Evolutionary conservation across 805 yeast genomes (phyloP).

Genomic region (Wickerhamomyces sydowiorum): DNA sequence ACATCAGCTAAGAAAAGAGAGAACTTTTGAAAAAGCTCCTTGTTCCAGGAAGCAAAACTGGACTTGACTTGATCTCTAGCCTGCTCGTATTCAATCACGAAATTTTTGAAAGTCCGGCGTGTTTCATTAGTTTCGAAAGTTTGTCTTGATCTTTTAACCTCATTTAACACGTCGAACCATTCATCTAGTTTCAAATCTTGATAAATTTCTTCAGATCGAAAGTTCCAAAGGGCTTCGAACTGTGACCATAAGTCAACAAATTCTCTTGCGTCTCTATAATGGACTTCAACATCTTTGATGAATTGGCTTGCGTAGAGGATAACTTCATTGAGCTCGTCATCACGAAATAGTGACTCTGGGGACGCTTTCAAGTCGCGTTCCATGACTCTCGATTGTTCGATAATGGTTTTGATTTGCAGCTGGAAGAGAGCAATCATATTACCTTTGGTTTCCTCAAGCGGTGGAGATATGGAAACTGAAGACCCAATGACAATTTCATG

Average conservation of each 20-base stretch:
- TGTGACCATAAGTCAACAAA: slow-evolving; percentile 48
- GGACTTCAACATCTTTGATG: slow-evolving; percentile 26
- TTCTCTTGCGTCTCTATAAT: slow-evolving; percentile 22
- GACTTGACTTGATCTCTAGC: slow-evolving; percentile 48
- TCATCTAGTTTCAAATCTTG: slow-evolving; percentile 26
- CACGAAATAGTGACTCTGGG: not conserved
- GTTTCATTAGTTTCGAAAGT: slow-evolving; percentile 48
- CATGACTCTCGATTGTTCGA: slow-evolving; percentile 21
- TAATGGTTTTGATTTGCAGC: slow-evolving; percentile 14
- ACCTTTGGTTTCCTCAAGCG: slow-evolving; percentile 31
- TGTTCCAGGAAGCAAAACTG: slow-evolving; percentile 58
- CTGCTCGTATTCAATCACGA: slow-evolving; percentile 39
- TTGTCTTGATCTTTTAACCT: slow-evolving; percentile 35
- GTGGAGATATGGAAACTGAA: slow-evolving; percentile 33
- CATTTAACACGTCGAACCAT: slow-evolving; percentile 46
- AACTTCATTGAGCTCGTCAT: slow-evolving; percentile 1
- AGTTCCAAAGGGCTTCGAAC: slow-evolving; percentile 56
- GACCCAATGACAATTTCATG: slow-evolving; percentile 34
- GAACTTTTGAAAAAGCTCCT: slow-evolving; percentile 35
- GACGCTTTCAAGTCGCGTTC: not conserved
- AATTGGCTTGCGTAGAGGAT: slow-evolving; percentile 16
- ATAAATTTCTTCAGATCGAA: slow-evolving; percentile 37
- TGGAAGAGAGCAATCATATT: slow-evolving; percentile 23
- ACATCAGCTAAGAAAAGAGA: slow-evolving; percentile 29
- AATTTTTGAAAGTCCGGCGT: slow-evolving; percentile 33